These are phyloP conservation scores for Naematelia aurantialba DNA, from an alignment of 768 basidiomycete species.

Conservation along the genomic window DNA sequence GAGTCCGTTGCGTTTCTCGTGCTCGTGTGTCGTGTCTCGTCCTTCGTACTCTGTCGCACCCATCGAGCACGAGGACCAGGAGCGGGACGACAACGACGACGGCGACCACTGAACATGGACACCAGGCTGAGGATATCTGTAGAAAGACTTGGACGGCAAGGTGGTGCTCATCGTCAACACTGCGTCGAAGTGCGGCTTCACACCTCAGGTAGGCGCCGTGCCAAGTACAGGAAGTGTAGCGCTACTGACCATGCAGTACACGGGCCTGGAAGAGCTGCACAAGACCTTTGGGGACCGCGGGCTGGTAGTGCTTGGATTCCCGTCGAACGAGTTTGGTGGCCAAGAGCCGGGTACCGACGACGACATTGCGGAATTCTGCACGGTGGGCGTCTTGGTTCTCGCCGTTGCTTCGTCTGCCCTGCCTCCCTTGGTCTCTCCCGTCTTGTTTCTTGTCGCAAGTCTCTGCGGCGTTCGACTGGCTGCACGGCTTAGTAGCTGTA, in stretches of 20 bases:
- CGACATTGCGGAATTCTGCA: slow-evolving; percentile 56
- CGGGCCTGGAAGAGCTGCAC: slow-evolving; percentile 74
- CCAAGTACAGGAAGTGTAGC: background rate
- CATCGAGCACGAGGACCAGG: too few relatives aligned
- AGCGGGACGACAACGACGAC: background rate
- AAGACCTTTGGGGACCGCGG: slow-evolving; percentile 74
- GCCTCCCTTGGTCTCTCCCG: background rate
- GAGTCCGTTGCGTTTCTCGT: slow-evolving; percentile 9
- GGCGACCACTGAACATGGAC: background rate
- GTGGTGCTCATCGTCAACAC: slow-evolving; percentile 51
- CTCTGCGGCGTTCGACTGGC: slow-evolving; percentile 1
- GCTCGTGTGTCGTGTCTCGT: too few relatives aligned
- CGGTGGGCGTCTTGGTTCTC: slow-evolving; percentile 24
- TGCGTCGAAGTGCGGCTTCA: slow-evolving; percentile 51
- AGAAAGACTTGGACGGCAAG: slow-evolving; percentile 45
- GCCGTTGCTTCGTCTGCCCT: background rate
- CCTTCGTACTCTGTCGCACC: too few relatives aligned
- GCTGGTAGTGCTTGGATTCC: slow-evolving; percentile 81
- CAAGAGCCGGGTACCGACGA: slow-evolving; percentile 81
- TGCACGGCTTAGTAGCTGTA: too few relatives aligned
- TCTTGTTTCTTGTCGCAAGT: background rate
- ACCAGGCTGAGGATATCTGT: background rate
- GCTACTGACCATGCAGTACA: slow-evolving; percentile 27
- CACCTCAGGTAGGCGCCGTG: slow-evolving; percentile 33
- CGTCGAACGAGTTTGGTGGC: slow-evolving; percentile 85